Conservation (phyloP, 2,329 filamentous ascomycete species). For the Aspergillus fijiensis region DNA sequence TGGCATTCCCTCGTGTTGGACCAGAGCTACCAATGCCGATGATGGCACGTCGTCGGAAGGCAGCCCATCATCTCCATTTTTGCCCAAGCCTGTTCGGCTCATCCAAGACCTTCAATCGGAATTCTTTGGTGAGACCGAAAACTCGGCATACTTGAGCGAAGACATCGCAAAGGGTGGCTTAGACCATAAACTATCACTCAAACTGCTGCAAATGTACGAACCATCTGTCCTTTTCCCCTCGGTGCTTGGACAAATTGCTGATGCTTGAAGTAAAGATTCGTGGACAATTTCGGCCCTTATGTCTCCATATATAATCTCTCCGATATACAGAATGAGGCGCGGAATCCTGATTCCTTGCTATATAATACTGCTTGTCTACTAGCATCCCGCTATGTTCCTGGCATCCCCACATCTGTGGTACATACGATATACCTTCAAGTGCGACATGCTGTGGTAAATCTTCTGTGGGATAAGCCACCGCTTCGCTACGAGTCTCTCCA, state of each 20-base stretch:
- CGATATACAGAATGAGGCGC: slow-evolving; percentile 26
- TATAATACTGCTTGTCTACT: slow-evolving; percentile 36
- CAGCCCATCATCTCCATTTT: slow-evolving; percentile 21
- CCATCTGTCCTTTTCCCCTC: background rate
- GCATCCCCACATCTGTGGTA: slow-evolving; percentile 27
- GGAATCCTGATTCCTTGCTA: slow-evolving; percentile 29
- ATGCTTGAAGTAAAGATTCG: slow-evolving; percentile 20
- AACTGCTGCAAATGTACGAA: slow-evolving; percentile 33
- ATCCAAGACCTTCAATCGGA: slow-evolving; percentile 35
- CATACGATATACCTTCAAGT: slow-evolving; percentile 34
- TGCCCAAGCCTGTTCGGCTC: slow-evolving; percentile 32
- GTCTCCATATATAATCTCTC: slow-evolving; percentile 32
- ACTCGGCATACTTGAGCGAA: slow-evolving; percentile 26
- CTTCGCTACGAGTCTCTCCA: slow-evolving; percentile 34
- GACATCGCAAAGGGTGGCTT: slow-evolving; percentile 30
- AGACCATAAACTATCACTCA: slow-evolving; percentile 32
- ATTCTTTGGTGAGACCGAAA: slow-evolving; percentile 29
- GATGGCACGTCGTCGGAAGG: slow-evolving; percentile 24
- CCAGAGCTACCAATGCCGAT: slow-evolving; percentile 26
- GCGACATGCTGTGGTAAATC: slow-evolving; percentile 31
- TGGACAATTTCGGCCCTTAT: slow-evolving; percentile 35
- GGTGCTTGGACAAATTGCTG: background rate
- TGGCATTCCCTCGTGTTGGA: slow-evolving; percentile 19
- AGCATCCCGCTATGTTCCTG: slow-evolving; percentile 35
- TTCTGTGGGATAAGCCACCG: slow-evolving; percentile 31